Base-by-base conservation (phyloP, 164 flowering plant genomes). In the Stephania japonica region DNA sequence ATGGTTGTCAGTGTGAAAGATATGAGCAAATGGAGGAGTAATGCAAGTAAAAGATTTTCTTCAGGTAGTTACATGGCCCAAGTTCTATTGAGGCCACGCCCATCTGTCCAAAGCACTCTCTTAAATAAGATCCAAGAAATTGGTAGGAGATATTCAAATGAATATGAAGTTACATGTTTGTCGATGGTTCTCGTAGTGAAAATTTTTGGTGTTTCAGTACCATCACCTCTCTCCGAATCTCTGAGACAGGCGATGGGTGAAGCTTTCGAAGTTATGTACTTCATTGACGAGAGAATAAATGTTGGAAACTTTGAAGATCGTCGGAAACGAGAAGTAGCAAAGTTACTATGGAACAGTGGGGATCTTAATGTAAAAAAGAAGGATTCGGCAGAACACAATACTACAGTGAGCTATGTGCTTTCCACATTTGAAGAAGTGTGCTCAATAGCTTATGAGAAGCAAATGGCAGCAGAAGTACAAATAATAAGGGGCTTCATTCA, bases 181-280 rank as follows among this genome's bases (percentile, higher is more conserved):
- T 50, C 18, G 19, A 50, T 50, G 59, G 59, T 50, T 19, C 5
- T 50, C 59, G 16, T 50, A 0, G 18, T 50, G 59, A 50, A 50
- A 13, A 50, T 50, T 13, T 0, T 50, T 50, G 14, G 42, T 32
- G 42, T 56, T 12, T 61, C 67, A 9, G 10, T 61, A 8, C 56
- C 76, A 42, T 21, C 50, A 24, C 0, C 67, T 16, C 24, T 42
- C 21, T 8, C 41, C 42, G 59, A 25, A 56, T 6, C 16, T 42
- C 23, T 68, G 25, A n/a, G 24, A 12, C 68, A 68, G 1, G 26
- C 50, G 1, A 5, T 68, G 6, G 59, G 11, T 50, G 59, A 50
- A 50, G 59, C 11, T 50, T 50, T 50, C 11, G 59, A 74, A 41
- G 69, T 42, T 41, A 61, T 74, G 59, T 23, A 61, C 7, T 74